Base-by-base conservation (phyloP, 2,329 filamentous ascomycete species). In the Aureobasidium uvarum region DNA sequence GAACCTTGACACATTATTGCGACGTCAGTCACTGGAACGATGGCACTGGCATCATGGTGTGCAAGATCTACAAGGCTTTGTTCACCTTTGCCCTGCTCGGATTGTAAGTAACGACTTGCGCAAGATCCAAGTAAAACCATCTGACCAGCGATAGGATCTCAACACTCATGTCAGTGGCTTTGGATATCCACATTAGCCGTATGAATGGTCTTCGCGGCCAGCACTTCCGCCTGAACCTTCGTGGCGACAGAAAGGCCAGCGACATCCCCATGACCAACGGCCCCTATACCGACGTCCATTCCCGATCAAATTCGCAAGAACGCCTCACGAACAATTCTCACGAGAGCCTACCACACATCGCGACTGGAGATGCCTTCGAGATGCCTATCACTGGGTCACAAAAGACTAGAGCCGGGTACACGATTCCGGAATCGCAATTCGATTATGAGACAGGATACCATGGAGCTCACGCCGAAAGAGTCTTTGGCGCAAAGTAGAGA, bases 31-130 rank as follows among this genome's bases (percentile, higher is more conserved):
- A 80, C 71, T 87, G 85, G 85, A 79, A 79, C n/a, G 81, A 80
- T 39, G 77, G 80, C 1, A 78, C 79, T 2, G 85, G 84, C 3
- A 80, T 86, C 64, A 79, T 80, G 73, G 79, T 87, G 54, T 87
- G 85, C 71, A 75, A 81, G 62, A 76, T 80, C 65, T 87, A 86
- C 79, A 87, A 87, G 74, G 80, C 82, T 13, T 75, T 86, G n/a
- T 86, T 85, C 74, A 76, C 80, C 38, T 87, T 87, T 72, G 78
- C 80, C 5, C 70, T 84, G 33, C 67, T 83, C 36, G 83, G 81
- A 23, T 67, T 79, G 72, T 79, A 68, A 64, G 75, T 75, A 31
- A 5, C 41, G 31, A 36, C n/a, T 45, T 18, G 13, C 14, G 3
- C 5, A 16, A 23, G 23, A 16, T 18, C 18, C 13, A 13, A 3